Conservation (phyloP, 371 early-diverging fungal species). For the Apophysomyces trapeziformis region DNA sequence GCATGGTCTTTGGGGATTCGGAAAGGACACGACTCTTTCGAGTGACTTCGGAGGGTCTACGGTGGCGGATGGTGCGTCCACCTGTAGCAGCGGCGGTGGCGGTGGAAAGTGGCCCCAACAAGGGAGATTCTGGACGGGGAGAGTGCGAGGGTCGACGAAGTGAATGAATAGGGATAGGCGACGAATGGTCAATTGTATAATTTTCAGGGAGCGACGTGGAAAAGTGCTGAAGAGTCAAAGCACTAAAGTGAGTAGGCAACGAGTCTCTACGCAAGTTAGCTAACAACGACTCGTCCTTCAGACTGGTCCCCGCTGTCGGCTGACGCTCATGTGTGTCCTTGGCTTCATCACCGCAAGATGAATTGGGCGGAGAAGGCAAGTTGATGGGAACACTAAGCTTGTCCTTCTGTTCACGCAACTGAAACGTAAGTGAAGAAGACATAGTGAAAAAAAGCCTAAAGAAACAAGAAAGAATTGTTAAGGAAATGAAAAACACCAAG, state of each 20-base stretch:
- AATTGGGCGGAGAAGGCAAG: conserved; percentile 53
- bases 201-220: conserved; percentile 51
- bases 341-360: conserved; percentile 52
- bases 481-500: conserved; percentile 9
- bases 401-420: conserved; percentile 42
- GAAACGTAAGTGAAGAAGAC: conserved; percentile 52
- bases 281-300: conserved; percentile 8
- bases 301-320: conserved; percentile 7
- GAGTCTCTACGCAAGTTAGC: conserved; percentile 35
- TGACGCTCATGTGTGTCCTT: conserved; percentile 15
- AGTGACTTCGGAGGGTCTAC: conserved; percentile 20
- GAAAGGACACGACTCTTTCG: conserved; percentile 27
- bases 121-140: conserved; percentile 15
- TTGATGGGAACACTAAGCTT: conserved; percentile 21
- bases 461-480: background rate
- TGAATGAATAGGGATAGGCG: conserved; percentile 18
- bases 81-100: conserved; percentile 46
- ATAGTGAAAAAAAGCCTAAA: conserved; percentile 21
- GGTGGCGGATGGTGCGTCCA: conserved; percentile 40
- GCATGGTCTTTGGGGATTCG: conserved; percentile 13
- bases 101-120: conserved; percentile 22
- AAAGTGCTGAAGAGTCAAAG: conserved; percentile 38
- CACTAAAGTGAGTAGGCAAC: conserved; percentile 44
- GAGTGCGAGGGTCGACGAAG: conserved; percentile 12
- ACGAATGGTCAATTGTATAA: conserved; percentile 52